These are phyloP conservation scores for Trypanosoma conorhini DNA, from an alignment of 208 protist genomes.

Conservation along the genomic window DNA sequence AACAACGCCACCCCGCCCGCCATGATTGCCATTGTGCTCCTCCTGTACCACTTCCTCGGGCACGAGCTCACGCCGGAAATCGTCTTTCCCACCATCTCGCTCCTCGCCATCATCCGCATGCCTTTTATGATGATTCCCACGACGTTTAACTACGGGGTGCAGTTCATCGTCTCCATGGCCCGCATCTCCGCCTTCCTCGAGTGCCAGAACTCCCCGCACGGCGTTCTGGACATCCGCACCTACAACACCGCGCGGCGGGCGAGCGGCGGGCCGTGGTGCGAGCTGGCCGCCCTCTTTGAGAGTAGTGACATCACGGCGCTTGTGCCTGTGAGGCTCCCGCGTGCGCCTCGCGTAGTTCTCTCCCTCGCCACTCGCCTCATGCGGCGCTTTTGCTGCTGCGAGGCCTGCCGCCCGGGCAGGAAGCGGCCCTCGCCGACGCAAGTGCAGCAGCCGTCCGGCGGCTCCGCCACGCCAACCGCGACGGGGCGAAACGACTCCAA, in stretches of 20 bases:
- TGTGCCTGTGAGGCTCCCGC: constrained; percentile 55
- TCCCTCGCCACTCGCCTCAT: constrained; percentile 13
- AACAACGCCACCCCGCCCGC: constrained; percentile 51
- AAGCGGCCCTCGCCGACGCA: constrained; percentile 6
- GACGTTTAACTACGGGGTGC: constrained; percentile 9
- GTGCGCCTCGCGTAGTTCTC: constrained; percentile 21
- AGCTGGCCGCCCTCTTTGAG: constrained; percentile 44
- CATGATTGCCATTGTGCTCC: constrained; percentile 47
- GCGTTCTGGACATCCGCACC: constrained; percentile 35
- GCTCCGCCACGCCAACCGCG: not conserved
- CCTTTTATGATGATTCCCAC: constrained; percentile 91
- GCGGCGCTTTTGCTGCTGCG: constrained; percentile 30
- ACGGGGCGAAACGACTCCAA: not conserved
- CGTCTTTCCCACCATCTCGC: constrained; percentile 88
- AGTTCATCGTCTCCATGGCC: constrained; percentile 70
- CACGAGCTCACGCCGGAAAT: constrained; percentile 67
- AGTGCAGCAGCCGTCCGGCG: not conserved
- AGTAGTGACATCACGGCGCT: constrained; percentile 51
- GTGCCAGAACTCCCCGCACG: constrained; percentile 31
- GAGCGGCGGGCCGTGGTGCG: constrained; percentile 10
- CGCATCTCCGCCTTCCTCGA: constrained; percentile 77
- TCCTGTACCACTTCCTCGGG: constrained; percentile 47
- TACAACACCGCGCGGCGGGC: constrained; percentile 13
- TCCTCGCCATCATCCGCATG: constrained; percentile 90
- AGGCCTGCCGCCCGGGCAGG: constrained; percentile 24